Base-by-base conservation (phyloP, 768 basidiomycete species). In the Leucogyrophana mollusca region DNA sequence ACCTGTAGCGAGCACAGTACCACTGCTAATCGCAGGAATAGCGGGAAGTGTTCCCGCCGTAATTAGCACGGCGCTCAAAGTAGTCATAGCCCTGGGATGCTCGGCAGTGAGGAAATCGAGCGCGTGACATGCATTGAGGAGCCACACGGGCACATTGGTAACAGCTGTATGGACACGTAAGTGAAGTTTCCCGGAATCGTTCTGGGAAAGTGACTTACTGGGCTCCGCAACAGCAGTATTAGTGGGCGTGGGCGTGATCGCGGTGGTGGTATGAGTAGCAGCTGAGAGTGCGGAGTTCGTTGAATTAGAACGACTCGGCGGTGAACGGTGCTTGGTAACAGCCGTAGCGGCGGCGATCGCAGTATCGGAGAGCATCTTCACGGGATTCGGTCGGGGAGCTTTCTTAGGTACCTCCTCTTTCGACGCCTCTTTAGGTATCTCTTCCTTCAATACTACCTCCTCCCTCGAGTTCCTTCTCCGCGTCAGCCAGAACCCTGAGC, bases 11-110 rank as follows among this genome's bases (percentile, higher is more conserved):
- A 90, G 71, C 41, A 87, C 70, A 0, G 84, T 83, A 9, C 87
- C 87, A 17, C 87, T 86, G 40, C 72, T 73, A 57, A 90, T 77
- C 2, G 76, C 85, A 17, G 87, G 87, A 24, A 90, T 77, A 0
- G 85, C 68, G 1, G 87, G 87, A 34, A 90, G 71, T 24, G 83
- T 82, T 27, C 87, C 88, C 24, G 83, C 84, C 2, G 87, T 87
- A 59, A 90, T 86, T 49, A 90, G 77, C 43, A 90, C 80, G 6
- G 87, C 87, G 52, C 85, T 85, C 43, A 89, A 62, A 25, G 86
- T 77, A 50, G 78, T 82, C 84, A 88, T 82, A 4, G 72, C 78
- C 59, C 83, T 83, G 9, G 88, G 88, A 55, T 90, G 87, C 54
- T 90, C 88, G 49, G 72, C 76, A 9, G 80, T 79, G 43, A 90